Evolutionary conservation across 495 filamentous ascomycete genomes (phyloP), one percentile per base, ranked within the genome.

Genomic region (Podospora fimiseda): DNA sequence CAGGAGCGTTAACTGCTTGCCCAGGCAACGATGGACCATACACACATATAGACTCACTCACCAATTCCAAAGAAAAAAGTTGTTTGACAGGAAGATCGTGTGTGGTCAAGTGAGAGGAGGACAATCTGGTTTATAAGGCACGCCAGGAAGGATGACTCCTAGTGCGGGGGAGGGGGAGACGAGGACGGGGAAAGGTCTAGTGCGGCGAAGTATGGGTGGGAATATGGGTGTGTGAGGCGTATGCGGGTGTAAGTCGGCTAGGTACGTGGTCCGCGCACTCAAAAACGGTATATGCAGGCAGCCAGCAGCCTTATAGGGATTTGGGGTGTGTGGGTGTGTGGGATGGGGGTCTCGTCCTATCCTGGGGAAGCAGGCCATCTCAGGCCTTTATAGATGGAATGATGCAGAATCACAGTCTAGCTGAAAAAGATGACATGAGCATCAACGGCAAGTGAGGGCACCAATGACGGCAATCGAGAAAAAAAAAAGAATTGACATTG

Each of bases 261-360:
- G 14, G 22, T 33, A 21, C 1, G 48, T 52, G 55, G 55, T 57
- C 44, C 44, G 49, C 54, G 55, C 43, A 33, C 44, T 27, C 22
- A 39, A n/a, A n/a, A n/a, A 5, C 11, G 23, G 23, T 18, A 21
- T 2, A 9, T 36, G 43, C 49, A 57, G 55, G 55, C 55, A 52
- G 44, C 49, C 55, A 49, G 40, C 19, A 42, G 49, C 55, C 18
- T 36, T 41, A 23, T 21, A 22, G n/a, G 40, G 22, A 44, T 47
- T 33, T 33, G 27, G 27, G 5, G 27, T n/a, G n/a, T n/a, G n/a
- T n/a, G 27, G 27, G 27, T 33, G 27, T 11, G 27, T 11, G 9
- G 22, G 15, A 47, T 47, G 37, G n/a, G 44, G 44, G 43, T 43
- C 38, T 33, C 27, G 27, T 33, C 27, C 27, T 33, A 52, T 46